A percentile compares a stretch with the other conserved stretches of the same genome.
Conservation (phyloP, 345 rosid genomes). For the Salix brachista region DNA sequence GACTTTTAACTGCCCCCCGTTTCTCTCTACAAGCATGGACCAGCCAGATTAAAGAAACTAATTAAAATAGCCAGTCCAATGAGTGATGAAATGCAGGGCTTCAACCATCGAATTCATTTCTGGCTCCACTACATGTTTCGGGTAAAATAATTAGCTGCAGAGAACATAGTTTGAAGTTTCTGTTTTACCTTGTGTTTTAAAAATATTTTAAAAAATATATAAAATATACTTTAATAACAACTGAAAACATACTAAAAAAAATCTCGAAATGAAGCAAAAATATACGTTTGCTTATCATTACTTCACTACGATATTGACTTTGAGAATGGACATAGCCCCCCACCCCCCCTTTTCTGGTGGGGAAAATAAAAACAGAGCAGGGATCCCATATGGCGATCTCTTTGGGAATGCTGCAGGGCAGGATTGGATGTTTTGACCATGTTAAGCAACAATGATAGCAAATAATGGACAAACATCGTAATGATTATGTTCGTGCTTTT, state of each 20-base stretch:
- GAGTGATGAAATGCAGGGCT: neutral
- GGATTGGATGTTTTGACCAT: neutral
- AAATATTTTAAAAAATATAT: too few relatives aligned
- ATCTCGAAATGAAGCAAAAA: neutral
- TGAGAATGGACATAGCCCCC: neutral
- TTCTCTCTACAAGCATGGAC: neutral
- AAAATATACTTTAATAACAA: too few relatives aligned
- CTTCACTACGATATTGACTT: neutral
- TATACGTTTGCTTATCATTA: neutral
- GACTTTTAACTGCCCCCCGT: neutral
- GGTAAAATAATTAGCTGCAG: neutral
- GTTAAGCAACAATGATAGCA: constrained; percentile 11
- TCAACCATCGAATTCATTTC: neutral
- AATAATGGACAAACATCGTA: constrained; percentile 8
- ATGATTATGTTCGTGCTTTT: constrained; percentile 30
- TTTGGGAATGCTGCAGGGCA: neutral
- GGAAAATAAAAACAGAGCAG: neutral
- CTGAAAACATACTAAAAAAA: neutral
- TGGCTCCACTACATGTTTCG: neutral
- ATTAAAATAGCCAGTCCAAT: neutral
- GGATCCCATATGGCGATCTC: neutral
- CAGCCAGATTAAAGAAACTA: neutral
- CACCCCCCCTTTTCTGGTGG: neutral
- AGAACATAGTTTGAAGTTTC: too few relatives aligned
- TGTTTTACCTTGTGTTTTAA: too few relatives aligned